Conservation (phyloP, 2,329 filamentous ascomycete species). For the Pestalotiopsis sp. region DNA sequence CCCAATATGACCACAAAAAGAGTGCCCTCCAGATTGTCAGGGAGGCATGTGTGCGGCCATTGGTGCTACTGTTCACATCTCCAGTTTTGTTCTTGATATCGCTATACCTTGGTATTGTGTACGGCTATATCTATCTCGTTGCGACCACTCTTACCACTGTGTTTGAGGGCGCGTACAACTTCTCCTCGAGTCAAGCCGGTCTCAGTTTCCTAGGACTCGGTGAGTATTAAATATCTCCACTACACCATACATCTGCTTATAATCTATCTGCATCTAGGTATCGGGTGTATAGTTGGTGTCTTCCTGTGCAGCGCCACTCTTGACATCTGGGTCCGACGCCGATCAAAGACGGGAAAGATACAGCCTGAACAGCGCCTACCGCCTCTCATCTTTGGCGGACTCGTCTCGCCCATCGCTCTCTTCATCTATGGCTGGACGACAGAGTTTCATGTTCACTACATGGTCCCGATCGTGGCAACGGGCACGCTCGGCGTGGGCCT, state of each 20-base stretch:
- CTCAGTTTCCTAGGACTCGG: neutral
- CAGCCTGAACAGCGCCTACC: slow-evolving; percentile 42
- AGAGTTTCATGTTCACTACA: slow-evolving; percentile 47
- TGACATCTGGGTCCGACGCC: neutral
- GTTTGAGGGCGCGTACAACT: neutral
- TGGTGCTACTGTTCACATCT: neutral
- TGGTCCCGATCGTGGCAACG: slow-evolving; percentile 49
- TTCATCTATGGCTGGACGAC: slow-evolving; percentile 53
- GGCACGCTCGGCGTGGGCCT: slow-evolving; percentile 40
- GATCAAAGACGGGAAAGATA: neutral
- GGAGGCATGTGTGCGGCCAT: neutral
- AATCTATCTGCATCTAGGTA: neutral
- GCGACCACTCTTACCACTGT: neutral
- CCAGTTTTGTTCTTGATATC: neutral
- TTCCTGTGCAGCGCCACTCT: neutral
- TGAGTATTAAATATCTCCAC: neutral
- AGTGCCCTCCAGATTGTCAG: neutral
- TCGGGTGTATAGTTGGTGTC: neutral
- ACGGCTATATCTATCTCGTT: neutral
- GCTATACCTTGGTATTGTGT: neutral
- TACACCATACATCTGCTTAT: neutral
- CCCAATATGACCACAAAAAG: neutral
- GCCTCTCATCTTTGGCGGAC: slow-evolving; percentile 38
- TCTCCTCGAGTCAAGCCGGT: neutral
- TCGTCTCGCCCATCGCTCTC: slow-evolving; percentile 41